These are phyloP conservation scores for Sparassis latifolia DNA, from an alignment of 1,284 basidiomycete species.

Conservation along the genomic window DNA sequence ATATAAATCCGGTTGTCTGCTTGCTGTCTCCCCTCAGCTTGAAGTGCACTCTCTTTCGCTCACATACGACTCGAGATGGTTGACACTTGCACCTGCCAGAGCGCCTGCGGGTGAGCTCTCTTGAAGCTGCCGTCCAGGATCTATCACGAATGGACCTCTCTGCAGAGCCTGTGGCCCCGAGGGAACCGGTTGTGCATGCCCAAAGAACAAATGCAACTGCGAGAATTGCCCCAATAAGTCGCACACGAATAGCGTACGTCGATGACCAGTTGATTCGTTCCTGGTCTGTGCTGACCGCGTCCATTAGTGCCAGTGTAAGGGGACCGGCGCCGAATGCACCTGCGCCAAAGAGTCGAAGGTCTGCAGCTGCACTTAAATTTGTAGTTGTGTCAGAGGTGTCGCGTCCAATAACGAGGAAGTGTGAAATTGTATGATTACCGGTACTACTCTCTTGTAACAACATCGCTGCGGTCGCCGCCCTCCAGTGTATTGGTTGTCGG, in stretches of 20 bases:
- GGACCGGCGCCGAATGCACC: slow-evolving; percentile 11
- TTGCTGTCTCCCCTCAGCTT: background rate
- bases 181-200: slow-evolving; percentile 20
- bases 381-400: background rate
- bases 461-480: too few species aligned
- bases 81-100: slow-evolving; percentile 20
- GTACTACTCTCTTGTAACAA: too few species aligned
- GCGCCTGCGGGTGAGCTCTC: slow-evolving; percentile 19
- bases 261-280: background rate
- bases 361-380: slow-evolving; percentile 14
- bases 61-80: slow-evolving; percentile 3
- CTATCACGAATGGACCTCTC: background rate
- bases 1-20: background rate
- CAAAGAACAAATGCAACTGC: slow-evolving; percentile 22
- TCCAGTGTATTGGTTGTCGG: too few species aligned
- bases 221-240: slow-evolving; percentile 22
- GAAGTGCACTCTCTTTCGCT: background rate
- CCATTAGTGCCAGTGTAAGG: slow-evolving; percentile 15
- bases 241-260: slow-evolving; percentile 13
- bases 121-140: background rate
- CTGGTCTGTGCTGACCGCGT: background rate
- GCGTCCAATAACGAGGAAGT: too few species aligned
- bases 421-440: too few species aligned
- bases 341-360: slow-evolving; percentile 14
- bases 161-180: slow-evolving; percentile 20